These are phyloP conservation scores for Bimuria novae-zelandiae DNA, from an alignment of 2,329 filamentous ascomycete species.

Conservation along the genomic window DNA sequence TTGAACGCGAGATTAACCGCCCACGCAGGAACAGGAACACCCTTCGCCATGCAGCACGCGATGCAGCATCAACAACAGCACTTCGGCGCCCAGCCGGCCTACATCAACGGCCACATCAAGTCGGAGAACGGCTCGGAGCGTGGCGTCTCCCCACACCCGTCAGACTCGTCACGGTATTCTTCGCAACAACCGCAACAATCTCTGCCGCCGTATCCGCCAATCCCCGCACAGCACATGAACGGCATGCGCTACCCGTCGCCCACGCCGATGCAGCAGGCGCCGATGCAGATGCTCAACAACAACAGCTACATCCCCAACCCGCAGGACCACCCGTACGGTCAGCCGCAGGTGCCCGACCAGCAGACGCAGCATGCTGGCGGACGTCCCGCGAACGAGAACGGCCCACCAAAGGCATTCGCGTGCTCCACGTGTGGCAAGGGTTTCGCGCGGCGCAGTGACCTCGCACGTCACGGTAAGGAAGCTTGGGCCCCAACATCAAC, in stretches of 20 bases:
- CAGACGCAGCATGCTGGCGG: constrained; percentile 47
- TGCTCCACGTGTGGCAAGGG: constrained; percentile 90
- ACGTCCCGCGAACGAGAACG: constrained; percentile 51
- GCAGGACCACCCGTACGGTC: constrained; percentile 53
- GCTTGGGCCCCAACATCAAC: constrained; percentile 39
- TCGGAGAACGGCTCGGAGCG: constrained; percentile 65
- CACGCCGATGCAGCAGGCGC: constrained; percentile 55
- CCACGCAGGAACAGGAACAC: constrained; percentile 41
- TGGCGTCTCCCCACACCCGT: constrained; percentile 59
- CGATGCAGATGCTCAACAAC: constrained; percentile 60
- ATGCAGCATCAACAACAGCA: constrained; percentile 51
- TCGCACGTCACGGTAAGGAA: constrained; percentile 88
- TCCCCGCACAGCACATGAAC: constrained; percentile 56
- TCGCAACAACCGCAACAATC: constrained; percentile 58
- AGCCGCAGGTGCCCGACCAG: constrained; percentile 44
- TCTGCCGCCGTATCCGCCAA: constrained; percentile 53
- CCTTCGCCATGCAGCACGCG: constrained; percentile 48
- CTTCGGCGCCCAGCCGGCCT: constrained; percentile 52
- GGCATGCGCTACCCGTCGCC: constrained; percentile 60
- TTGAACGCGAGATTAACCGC: constrained; percentile 50
- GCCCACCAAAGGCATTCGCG: constrained; percentile 76
- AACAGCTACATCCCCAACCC: constrained; percentile 59
- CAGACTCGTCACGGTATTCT: constrained; percentile 62
- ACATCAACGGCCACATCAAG: constrained; percentile 57
- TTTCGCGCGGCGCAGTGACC: constrained; percentile 90